Evolutionary conservation across 163 green algal genomes (phyloP).

Genomic region (Scenedesmus sp.): DNA sequence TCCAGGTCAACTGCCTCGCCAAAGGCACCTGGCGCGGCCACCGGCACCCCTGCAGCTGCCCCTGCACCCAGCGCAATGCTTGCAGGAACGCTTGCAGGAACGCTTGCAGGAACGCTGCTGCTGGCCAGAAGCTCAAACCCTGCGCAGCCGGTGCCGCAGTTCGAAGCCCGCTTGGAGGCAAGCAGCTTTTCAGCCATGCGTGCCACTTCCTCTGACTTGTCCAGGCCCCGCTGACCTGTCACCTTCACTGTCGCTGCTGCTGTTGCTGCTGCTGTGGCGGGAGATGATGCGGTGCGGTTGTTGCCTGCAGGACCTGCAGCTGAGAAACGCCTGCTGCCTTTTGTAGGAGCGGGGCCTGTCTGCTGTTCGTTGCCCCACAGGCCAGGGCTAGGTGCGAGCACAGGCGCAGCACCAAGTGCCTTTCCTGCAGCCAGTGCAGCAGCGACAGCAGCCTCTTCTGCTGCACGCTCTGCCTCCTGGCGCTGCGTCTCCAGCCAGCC

Average conservation of each 20-base stretch:
- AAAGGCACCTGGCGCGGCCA: neutral
- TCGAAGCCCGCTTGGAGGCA: neutral
- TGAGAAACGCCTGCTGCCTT: neutral
- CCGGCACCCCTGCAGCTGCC: neutral
- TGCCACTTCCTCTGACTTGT: neutral
- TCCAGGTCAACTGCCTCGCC: neutral
- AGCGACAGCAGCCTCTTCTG: neutral
- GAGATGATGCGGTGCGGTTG: neutral
- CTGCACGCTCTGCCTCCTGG: neutral
- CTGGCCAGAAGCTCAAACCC: neutral
- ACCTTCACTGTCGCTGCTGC: neutral
- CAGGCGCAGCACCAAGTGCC: neutral
- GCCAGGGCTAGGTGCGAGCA: neutral
- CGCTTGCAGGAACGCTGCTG: neutral
- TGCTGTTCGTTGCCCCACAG: neutral
- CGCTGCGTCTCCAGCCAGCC: neutral
- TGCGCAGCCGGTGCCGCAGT: neutral
- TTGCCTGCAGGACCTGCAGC: neutral
- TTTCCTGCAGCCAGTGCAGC: neutral
- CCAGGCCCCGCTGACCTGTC: neutral
- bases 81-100: neutral
- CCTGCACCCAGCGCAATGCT: neutral
- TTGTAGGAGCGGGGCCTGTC: neutral
- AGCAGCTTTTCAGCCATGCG: slow-evolving; percentile 5
- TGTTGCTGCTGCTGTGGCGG: neutral